Evolutionary conservation across 1,284 basidiomycete genomes (phyloP).

Genomic region (Marasmius oreades): DNA sequence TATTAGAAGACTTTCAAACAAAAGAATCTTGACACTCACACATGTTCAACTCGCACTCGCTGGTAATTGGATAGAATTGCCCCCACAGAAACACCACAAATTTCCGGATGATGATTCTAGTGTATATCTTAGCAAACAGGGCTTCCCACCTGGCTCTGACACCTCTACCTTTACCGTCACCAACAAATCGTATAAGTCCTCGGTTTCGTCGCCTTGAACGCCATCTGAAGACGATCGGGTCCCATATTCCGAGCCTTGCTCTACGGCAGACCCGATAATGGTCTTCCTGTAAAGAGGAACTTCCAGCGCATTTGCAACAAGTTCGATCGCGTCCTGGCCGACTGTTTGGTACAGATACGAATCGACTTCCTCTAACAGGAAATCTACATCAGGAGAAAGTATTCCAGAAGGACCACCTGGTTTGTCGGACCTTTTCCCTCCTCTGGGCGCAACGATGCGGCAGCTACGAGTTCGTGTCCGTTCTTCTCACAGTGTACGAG

Average conservation of each 20-base stretch:
- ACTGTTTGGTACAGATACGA: conserved; percentile 99
- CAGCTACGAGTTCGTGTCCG: conserved; percentile 85
- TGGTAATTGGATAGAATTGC: conserved; percentile 99
- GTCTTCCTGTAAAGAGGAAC: conserved; percentile 83
- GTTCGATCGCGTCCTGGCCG: conserved; percentile 89
- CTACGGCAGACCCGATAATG: conserved; percentile 81
- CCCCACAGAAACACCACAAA: conserved; percentile 89
- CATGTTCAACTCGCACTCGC: conserved; percentile 95
- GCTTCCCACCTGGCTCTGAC: neutral
- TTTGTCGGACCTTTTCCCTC: conserved; percentile 72
- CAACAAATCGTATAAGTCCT: conserved; percentile 86
- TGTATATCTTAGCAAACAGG: conserved; percentile 10
- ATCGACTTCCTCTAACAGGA: conserved; percentile 86
- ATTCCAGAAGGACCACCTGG: conserved; percentile 15
- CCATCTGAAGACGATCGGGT: conserved; percentile 50
- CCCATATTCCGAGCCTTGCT: conserved; percentile 87
- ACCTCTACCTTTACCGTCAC: conserved; percentile 68
- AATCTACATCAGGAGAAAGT: conserved; percentile 16
- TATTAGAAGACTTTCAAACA: neutral
- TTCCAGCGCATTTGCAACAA: conserved; percentile 82
- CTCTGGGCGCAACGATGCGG: conserved; percentile 85
- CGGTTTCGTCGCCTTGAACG: conserved; percentile 87
- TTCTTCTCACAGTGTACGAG: conserved; percentile 86
- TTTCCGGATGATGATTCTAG: conserved; percentile 76
- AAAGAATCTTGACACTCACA: conserved; percentile 49